A percentile compares a stretch with the other conserved stretches of the same genome.
Conservation (phyloP, 345 rosid genomes). For the Eucalyptus tenuipes region DNA sequence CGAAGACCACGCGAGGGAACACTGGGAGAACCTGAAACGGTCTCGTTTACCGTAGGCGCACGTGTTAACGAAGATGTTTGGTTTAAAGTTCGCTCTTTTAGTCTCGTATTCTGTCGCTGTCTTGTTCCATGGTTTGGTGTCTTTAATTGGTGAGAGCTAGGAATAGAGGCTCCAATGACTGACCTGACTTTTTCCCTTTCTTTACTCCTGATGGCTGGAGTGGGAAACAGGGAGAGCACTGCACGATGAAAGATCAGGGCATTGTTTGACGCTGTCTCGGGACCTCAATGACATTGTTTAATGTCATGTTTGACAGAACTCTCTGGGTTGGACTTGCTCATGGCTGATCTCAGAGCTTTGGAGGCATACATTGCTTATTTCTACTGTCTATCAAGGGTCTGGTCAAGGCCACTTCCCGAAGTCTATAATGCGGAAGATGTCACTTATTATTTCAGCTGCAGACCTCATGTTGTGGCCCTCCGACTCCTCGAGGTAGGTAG, state of each 20-base stretch:
- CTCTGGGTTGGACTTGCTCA: constrained; percentile 66
- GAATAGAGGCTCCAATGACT: background rate
- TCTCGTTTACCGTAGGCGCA: background rate
- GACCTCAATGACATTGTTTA: background rate
- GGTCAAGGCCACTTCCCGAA: constrained; percentile 95
- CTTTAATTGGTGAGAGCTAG: background rate
- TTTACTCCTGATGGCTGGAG: background rate
- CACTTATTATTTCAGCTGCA: constrained; percentile 66
- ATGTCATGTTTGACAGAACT: constrained; percentile 35
- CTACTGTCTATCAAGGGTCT: constrained; percentile 47
- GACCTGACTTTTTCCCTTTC: background rate
- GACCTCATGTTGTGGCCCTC: constrained; percentile 81
- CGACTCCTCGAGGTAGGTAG: constrained; percentile 76
- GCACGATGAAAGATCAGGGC: background rate
- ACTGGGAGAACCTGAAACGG: background rate
- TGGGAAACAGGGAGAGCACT: background rate
- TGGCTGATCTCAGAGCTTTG: constrained; percentile 93
- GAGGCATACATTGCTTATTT: constrained; percentile 60
- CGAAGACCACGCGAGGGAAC: background rate
- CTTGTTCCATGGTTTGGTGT: background rate
- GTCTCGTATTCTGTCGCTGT: background rate
- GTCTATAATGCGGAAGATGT: constrained; percentile 63
- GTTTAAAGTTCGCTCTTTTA: background rate
- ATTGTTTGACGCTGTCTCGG: background rate
- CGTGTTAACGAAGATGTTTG: background rate